Conservation (phyloP, 345 rosid species). For the Turnera subulata region DNA sequence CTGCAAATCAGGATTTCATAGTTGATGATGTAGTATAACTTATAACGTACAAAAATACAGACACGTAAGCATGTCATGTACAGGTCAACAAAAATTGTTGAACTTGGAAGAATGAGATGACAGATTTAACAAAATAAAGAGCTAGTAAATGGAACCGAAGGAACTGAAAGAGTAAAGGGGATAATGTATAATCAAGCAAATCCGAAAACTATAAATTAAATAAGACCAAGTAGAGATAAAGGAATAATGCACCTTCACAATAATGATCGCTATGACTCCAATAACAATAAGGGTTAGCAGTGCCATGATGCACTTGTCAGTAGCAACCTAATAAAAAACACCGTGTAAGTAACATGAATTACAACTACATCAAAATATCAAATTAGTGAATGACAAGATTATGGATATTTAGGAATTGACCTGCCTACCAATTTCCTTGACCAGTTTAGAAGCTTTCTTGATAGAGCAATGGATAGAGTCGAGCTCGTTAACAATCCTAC, state of each 20-base stretch:
- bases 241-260: slow-evolving; percentile 61
- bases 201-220: background rate
- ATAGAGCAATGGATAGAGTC: slow-evolving; percentile 94
- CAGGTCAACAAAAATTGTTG: background rate
- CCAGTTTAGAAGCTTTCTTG: slow-evolving; percentile 89
- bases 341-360: background rate
- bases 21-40: background rate
- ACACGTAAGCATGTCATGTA: background rate
- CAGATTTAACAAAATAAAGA: background rate
- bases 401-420: slow-evolving; percentile 59
- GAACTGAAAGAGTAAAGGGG: too few species aligned
- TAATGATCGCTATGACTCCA: slow-evolving; percentile 83
- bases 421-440: slow-evolving; percentile 99
- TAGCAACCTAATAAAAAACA: slow-evolving; percentile 60
- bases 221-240: background rate
- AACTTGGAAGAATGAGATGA: background rate
- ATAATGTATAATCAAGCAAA: background rate
- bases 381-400: too few species aligned
- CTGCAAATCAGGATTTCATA: background rate
- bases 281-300: slow-evolving; percentile 71
- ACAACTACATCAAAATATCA: background rate
- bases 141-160: too few species aligned
- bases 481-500: slow-evolving; percentile 90
- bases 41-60: background rate
- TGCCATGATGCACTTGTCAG: slow-evolving; percentile 88